phyloP scores from a whole-genome alignment of 1,139 yeast species.

The Lodderomyces theae region DNA sequence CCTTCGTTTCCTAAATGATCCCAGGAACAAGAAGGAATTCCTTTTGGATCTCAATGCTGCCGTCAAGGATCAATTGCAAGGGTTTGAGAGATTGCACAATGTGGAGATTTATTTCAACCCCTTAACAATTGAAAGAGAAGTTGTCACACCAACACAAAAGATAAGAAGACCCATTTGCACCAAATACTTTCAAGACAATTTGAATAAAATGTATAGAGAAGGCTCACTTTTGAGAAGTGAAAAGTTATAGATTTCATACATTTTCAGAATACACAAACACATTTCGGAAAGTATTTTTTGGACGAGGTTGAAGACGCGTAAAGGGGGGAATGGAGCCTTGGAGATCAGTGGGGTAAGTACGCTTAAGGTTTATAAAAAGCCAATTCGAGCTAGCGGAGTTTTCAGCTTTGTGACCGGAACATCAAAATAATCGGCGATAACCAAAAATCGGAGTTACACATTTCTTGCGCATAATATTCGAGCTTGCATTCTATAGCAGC shows the following conservation, averaged over 20 bases:
- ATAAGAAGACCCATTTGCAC: slow-evolving; percentile 62
- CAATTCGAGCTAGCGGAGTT: no score
- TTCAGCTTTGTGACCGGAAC: no score
- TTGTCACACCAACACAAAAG: slow-evolving; percentile 75
- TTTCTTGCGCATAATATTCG: no score
- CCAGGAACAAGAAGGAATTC: slow-evolving; percentile 27
- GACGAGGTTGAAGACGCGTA: not conserved
- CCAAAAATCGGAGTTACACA: no score
- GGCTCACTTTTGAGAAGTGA: slow-evolving; percentile 33
- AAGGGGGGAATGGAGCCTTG: no score
- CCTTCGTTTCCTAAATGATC: slow-evolving; percentile 25
- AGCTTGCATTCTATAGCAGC: no score
- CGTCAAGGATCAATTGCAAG: slow-evolving; percentile 27
- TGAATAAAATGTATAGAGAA: slow-evolving; percentile 59
- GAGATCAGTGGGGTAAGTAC: no score
- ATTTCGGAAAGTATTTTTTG: no score
- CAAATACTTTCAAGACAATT: slow-evolving; percentile 45
- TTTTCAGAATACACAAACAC: not conserved
- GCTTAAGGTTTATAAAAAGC: no score
- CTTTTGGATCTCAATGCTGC: slow-evolving; percentile 27
- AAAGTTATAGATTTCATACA: slow-evolving; percentile 4
- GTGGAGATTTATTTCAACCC: slow-evolving; percentile 62
- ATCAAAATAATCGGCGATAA: no score
- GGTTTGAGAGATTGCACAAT: slow-evolving; percentile 68
- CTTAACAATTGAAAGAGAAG: slow-evolving; percentile 58